phyloP scores from a whole-genome alignment of 176 grass and related monocot species.

The Zizania latifolia region DNA sequence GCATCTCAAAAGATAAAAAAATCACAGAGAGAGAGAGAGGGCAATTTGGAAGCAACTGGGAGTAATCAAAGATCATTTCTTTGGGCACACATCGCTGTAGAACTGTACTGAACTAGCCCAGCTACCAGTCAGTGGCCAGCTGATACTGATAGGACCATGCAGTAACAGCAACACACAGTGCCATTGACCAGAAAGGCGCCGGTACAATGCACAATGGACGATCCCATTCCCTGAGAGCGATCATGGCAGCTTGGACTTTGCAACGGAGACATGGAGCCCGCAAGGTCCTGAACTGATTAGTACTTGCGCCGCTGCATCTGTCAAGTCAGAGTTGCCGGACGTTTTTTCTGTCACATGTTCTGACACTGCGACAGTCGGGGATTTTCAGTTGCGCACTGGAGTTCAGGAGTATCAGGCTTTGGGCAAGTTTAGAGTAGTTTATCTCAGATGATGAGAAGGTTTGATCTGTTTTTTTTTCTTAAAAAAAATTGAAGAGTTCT shows the following conservation, averaged over 20 bases:
- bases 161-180: background rate
- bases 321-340: constrained; percentile 7
- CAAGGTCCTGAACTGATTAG: background rate
- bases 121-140: background rate
- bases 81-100: background rate
- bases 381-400: background rate
- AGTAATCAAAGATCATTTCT: background rate
- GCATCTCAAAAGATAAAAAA: background rate
- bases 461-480: background rate
- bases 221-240: constrained; percentile 19
- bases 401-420: background rate
- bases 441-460: background rate
- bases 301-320: background rate
- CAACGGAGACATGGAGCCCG: constrained; percentile 23
- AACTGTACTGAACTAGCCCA: background rate
- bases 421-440: background rate
- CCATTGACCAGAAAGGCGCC: background rate
- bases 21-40: background rate
- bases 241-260: constrained; percentile 27
- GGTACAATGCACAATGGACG: constrained; percentile 23
- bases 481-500: background rate
- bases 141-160: background rate
- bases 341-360: constrained; percentile 4
- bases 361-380: background rate
- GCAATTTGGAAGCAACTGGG: background rate